phyloP scores from a whole-genome alignment of 2,329 filamentous ascomycete species.

The Aureobasidium namibiae region DNA sequence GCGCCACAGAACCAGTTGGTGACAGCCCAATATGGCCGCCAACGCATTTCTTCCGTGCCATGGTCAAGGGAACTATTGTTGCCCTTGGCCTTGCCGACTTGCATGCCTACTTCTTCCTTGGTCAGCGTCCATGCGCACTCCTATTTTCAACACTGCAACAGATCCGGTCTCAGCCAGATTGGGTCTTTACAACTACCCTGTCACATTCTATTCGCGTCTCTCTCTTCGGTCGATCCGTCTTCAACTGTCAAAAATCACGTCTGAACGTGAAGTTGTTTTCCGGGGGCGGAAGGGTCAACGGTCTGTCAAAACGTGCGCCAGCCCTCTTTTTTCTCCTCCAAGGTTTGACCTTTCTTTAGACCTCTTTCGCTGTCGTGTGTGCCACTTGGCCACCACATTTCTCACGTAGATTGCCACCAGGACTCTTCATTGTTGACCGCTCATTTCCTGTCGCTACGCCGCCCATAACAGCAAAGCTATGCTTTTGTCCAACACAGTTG shows the following conservation, averaged over 20 bases:
- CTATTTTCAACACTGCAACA: background rate
- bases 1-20: background rate
- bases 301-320: constrained; percentile 8
- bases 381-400: background rate
- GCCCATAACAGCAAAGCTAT: background rate
- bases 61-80: background rate
- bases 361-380: background rate
- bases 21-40: constrained; percentile 9
- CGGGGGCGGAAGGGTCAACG: constrained; percentile 9
- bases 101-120: background rate
- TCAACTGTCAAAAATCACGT: background rate
- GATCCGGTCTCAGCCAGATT: background rate
- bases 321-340: background rate
- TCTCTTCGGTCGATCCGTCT: no score
- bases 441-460: background rate
- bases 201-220: background rate
- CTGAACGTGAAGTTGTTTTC: background rate
- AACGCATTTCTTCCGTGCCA: constrained; percentile 3
- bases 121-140: background rate
- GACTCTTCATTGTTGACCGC: background rate
- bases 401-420: background rate
- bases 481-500: background rate
- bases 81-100: background rate
- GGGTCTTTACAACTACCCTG: background rate
- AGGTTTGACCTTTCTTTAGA: constrained; percentile 6